These are phyloP conservation scores for Moringa oleifera DNA, from an alignment of 345 rosid species.

Conservation along the genomic window DNA sequence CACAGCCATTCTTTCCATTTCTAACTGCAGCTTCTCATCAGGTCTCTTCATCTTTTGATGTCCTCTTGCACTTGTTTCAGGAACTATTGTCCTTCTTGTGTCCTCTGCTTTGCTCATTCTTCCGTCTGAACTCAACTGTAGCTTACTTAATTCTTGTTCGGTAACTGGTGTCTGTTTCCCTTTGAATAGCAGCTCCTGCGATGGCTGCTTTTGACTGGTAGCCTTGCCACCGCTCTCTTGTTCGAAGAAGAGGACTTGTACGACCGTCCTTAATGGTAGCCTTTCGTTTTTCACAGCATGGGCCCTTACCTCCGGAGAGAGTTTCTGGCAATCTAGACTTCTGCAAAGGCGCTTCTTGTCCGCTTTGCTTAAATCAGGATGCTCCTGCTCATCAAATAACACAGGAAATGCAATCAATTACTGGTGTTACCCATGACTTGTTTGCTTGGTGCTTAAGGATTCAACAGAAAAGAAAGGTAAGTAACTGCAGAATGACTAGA, in stretches of 20 bases:
- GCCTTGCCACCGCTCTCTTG: conserved; percentile 50
- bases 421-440: not conserved
- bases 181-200: conserved; percentile 15
- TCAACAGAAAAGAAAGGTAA: too few relatives aligned
- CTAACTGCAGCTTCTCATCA: not conserved
- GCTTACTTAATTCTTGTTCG: conserved; percentile 15
- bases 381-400: conserved; percentile 54
- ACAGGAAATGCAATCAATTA: not conserved
- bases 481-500: too few relatives aligned
- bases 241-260: conserved; percentile 87
- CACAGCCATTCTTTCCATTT: conserved; percentile 19
- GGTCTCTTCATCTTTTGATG: conserved; percentile 16
- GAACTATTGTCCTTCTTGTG: conserved; percentile 8
- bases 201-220: conserved; percentile 9
- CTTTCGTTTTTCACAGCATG: conserved; percentile 95
- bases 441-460: too few relatives aligned
- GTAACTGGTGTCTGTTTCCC: conserved; percentile 21
- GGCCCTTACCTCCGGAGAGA: conserved; percentile 76
- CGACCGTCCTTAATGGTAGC: conserved; percentile 89
- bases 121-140: conserved; percentile 22
- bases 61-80: conserved; percentile 20
- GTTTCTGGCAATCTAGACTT: conserved; percentile 85
- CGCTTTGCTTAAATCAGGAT: conserved; percentile 73
- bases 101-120: conserved; percentile 9
- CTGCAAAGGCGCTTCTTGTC: conserved; percentile 81